Evolutionary conservation across 2,329 filamentous ascomycete genomes (phyloP), one percentile per base, ranked within the genome.

Genomic region (Colletotrichum godetiae): DNA sequence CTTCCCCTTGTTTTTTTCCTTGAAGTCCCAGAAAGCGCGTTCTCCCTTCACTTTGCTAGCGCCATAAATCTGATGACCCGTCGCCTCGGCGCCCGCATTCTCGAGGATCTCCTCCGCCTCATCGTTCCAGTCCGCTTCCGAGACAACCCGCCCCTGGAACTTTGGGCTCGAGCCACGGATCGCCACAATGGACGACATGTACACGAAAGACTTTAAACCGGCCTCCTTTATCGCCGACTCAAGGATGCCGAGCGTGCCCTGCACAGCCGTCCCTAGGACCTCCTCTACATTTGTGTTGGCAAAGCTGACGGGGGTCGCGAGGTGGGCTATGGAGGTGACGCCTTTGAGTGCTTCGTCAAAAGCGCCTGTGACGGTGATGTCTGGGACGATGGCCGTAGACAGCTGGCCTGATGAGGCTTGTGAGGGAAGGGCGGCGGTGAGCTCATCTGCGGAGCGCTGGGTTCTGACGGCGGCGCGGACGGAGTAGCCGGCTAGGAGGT

Each of bases 241-340:
- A 1, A 88, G 79, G 4, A 85, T 80, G 49, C 83, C 82, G 5
- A 80, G 76, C 0, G 80, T 79, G 6, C 82, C 82, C 0, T 76
- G 73, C 6, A 86, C 77, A 0, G 81, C 83, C 0, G 79, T 79
- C 0, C 83, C 80, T 22, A 89, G 85, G 10, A 87, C 83, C 0
- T 80, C 75, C 13, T 86, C 78, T 1, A 86, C 84, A 19, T 88
- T 79, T 0, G 82, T 76, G 4, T 79, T 79, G 59, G 85, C 84
- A 0, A 78, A 80, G 1, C 85, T 72, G 22, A 84, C 80, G 19
- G 83, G 56, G 15, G 59, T 82, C 0, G 87, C 87, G 11, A 86
- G 80, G 72, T 88, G 87, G 19, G 84, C 79, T 61, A 88, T 80
- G 4, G 84, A 85, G 1, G 81, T 78, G 24, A 81, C 80, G 19